Conservation (phyloP, 2,329 filamentous ascomycete species). For the Ophiostoma piceae region DNA sequence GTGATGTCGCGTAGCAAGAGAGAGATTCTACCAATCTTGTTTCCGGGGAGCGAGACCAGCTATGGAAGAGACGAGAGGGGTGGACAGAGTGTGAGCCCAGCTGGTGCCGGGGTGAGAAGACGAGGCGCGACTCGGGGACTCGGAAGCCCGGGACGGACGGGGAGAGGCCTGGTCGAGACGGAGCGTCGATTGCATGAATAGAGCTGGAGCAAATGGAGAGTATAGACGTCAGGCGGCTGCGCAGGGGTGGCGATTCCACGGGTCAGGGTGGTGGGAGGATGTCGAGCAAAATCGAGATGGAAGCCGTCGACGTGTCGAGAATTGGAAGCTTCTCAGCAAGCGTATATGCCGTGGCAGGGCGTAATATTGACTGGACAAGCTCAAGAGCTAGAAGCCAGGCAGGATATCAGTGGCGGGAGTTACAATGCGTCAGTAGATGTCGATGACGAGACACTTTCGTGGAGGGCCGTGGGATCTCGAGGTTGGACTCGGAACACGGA, state of each 20-base stretch:
- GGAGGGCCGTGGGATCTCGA: neutral
- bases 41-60: neutral
- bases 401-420: neutral
- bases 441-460: neutral
- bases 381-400: neutral
- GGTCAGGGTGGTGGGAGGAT: neutral
- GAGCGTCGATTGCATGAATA: neutral
- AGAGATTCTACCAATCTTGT: neutral
- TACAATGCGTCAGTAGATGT: neutral
- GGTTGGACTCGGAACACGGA: neutral
- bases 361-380: neutral
- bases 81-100: neutral
- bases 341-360: neutral
- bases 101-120: neutral
- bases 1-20: neutral
- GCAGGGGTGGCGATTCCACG: neutral
- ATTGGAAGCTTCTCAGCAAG: neutral
- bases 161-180: neutral
- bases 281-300: no score
- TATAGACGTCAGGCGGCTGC: neutral
- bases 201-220: neutral
- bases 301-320: neutral
- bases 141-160: slow-evolving; percentile 8
- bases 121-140: neutral
- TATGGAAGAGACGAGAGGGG: neutral